Conservation (phyloP, 192 early-diverging fungal species). For the Paraglomus brasilianum region DNA sequence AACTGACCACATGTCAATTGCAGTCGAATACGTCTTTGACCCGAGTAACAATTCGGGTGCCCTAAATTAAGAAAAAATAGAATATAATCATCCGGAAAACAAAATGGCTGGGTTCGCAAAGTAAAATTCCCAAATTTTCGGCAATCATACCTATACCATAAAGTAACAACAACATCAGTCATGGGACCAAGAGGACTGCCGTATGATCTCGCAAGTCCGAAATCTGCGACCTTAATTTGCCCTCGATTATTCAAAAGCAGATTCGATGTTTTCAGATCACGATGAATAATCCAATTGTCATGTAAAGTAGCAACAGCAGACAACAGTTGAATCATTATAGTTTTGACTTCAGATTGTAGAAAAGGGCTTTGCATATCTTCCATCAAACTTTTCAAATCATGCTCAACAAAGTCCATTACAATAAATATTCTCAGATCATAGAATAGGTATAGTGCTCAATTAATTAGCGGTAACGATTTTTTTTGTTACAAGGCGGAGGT, state of each 20-base stretch:
- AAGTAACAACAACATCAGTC: constrained; percentile 66
- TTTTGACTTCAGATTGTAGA: constrained; percentile 81
- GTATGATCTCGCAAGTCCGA: constrained; percentile 64
- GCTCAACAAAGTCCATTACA: constrained; percentile 97
- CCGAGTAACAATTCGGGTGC: constrained; percentile 65
- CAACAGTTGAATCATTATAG: constrained; percentile 69
- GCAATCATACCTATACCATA: constrained; percentile 70
- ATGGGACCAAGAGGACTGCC: constrained; percentile 62
- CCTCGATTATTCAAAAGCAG: constrained; percentile 56
- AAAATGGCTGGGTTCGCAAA: too few species aligned
- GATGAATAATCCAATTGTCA: constrained; percentile 68
- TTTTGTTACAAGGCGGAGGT: neutral
- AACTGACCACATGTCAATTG: constrained; percentile 86
- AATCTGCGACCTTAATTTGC: constrained; percentile 68
- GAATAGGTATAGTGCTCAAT: constrained; percentile 85
- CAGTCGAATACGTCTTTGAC: constrained; percentile 58
- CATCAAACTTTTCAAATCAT: constrained; percentile 92
- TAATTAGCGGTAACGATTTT: constrained; percentile 51
- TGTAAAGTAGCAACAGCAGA: constrained; percentile 62
- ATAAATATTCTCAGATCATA: constrained; percentile 87
- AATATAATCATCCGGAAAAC: neutral
- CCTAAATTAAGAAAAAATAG: constrained; percentile 35
- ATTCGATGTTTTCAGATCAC: constrained; percentile 69
- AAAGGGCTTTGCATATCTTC: constrained; percentile 79
- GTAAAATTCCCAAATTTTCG: too few species aligned